Base-by-base conservation (phyloP, 2,329 filamentous ascomycete genomes). In the Dothiorella sarmentorum region DNA sequence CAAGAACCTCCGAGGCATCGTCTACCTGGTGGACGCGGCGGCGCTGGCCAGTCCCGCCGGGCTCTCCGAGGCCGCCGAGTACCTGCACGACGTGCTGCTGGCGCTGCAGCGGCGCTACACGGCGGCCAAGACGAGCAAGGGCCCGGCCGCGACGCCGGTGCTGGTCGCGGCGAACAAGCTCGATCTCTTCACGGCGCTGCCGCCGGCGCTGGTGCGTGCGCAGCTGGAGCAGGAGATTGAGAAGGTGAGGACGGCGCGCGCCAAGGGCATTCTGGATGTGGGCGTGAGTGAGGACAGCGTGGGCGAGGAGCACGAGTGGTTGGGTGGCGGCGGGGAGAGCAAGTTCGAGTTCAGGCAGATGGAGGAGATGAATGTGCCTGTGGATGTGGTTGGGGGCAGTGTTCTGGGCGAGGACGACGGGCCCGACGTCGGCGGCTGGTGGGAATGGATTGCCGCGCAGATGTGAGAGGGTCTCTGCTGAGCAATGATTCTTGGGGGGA, bases 131-230 rank as follows among this genome's bases (percentile, higher is more conserved):
- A 80, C 80, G 1, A 78, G 80, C 44, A 86, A 85, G 65, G 79
- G 78, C 0, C 81, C 83, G 0, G 75, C 78, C 20, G 79, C 83
- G 20, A 80, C 94, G 7, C 86, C 89, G 0, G 81, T 99, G 7
- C 80, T 99, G 33, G 79, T 99, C 31, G 92, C 91, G 1, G 92
- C 91, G 56, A 99, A 97, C 75, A 99, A 99, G 80, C 83, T 91
- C 70, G 94, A 99, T 72, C 80, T 99, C 1, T 99, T 99, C 71
- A 97, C 94, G 0, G 91, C 93, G 7, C 77, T 97, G 53, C 94
- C 94, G 0, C 84, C 89, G 0, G 81, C 83, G 5, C 79, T 95
- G 29, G 89, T 97, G 60, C 87, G 84, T 72, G 80, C 81, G 56
- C 84, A 83, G 63, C 78, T 99, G 13, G 92, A 97, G 75, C 79